Percentiles rank a stretch among this genome's conserved stretches.
These are phyloP conservation scores for Lantana camara DNA, from an alignment of 257 asterid species.

Conservation along the genomic window DNA sequence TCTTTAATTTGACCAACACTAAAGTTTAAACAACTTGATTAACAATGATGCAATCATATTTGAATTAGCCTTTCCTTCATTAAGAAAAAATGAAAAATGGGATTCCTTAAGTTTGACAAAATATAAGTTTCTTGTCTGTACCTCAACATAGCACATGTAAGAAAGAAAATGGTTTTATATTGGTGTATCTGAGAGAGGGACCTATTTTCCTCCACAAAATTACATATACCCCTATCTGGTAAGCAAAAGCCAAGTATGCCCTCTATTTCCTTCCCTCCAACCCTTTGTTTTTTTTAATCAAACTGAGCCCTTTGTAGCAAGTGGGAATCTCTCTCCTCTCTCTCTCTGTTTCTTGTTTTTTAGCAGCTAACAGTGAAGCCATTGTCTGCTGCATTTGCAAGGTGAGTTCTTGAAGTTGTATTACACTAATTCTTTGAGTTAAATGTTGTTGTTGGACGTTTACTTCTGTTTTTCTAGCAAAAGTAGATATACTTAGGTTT, in stretches of 20 bases:
- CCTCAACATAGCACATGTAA: background rate
- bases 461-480: background rate
- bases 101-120: background rate
- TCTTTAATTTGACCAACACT: conserved; percentile 6
- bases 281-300: conserved; percentile 11
- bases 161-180: conserved; percentile 17
- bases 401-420: background rate
- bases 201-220: conserved; percentile 63
- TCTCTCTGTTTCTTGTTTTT: conserved; percentile 16
- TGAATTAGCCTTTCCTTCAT: conserved; percentile 11
- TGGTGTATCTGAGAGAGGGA: conserved; percentile 27
- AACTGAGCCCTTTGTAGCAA: background rate
- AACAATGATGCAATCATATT: conserved; percentile 4
- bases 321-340: conserved; percentile 13
- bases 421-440: background rate
- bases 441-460: background rate
- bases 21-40: too few species aligned
- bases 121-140: background rate
- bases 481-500: background rate
- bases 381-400: background rate
- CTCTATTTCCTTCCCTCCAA: conserved; percentile 12
- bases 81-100: background rate
- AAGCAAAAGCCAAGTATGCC: conserved; percentile 47
- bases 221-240: conserved; percentile 54
- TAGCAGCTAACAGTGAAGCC: conserved; percentile 4